A percentile compares a stretch with the other conserved stretches of the same genome.
Evolutionary conservation across 768 basidiomycete species (phyloP).

Genomic region (Stropharia rugosoannulata): DNA sequence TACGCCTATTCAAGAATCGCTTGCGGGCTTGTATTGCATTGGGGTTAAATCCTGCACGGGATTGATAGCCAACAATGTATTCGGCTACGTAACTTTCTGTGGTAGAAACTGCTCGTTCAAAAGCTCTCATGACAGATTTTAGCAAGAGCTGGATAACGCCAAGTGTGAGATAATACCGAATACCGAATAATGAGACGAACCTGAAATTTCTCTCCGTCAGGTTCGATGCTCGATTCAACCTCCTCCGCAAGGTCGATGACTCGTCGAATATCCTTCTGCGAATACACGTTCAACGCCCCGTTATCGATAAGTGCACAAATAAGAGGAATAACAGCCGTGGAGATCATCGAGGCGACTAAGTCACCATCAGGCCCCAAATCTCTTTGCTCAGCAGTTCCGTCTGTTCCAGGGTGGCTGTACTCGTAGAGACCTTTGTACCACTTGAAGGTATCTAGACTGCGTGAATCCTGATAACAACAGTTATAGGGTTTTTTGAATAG

Average conservation of each 20-base stretch:
- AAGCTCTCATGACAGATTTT: slow-evolving; percentile 49
- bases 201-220: slow-evolving; percentile 62
- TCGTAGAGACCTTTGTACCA: slow-evolving; percentile 82
- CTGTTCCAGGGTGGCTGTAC: slow-evolving; percentile 62
- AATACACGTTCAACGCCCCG: slow-evolving; percentile 86
- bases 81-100: slow-evolving; percentile 49
- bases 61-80: slow-evolving; percentile 37
- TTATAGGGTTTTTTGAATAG: neutral
- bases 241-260: slow-evolving; percentile 79
- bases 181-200: slow-evolving; percentile 32
- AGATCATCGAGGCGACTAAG: slow-evolving; percentile 83
- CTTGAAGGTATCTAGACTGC: slow-evolving; percentile 71
- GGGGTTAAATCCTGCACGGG: slow-evolving; percentile 64
- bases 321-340: slow-evolving; percentile 78
- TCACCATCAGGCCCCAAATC: slow-evolving; percentile 84
- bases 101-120: slow-evolving; percentile 55
- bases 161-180: slow-evolving; percentile 1
- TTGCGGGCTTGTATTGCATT: slow-evolving; percentile 69
- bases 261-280: slow-evolving; percentile 55
- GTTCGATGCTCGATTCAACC: slow-evolving; percentile 71
- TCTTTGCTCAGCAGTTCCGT: slow-evolving; percentile 41
- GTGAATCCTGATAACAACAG: slow-evolving; percentile 36
- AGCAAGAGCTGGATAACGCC: slow-evolving; percentile 46
- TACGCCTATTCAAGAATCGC: slow-evolving; percentile 62
- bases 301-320: slow-evolving; percentile 70